phyloP scores from a whole-genome alignment of 306 rosid genomes.

The Glycine tomentella region DNA sequence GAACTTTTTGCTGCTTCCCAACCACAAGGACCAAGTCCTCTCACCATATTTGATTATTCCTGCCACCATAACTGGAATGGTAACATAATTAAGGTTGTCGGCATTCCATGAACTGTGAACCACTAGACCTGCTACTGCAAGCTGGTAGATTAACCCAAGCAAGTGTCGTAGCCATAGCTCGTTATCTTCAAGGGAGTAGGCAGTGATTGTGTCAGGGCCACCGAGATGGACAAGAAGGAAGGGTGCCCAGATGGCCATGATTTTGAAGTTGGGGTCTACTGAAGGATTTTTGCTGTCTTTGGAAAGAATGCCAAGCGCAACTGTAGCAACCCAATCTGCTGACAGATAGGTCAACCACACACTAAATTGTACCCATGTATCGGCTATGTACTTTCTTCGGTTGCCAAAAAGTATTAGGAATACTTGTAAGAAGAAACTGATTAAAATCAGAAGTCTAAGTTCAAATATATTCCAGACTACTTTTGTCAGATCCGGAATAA shows the following conservation, averaged over 20 bases:
- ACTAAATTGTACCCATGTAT: neutral
- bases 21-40: slow-evolving; percentile 48
- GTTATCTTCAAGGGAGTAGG: slow-evolving; percentile 53
- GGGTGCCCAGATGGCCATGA: slow-evolving; percentile 50
- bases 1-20: slow-evolving; percentile 45
- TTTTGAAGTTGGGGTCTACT: neutral
- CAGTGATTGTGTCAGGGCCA: slow-evolving; percentile 56
- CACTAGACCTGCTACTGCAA: neutral
- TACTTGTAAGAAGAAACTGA: slow-evolving; percentile 49
- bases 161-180: slow-evolving; percentile 49
- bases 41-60: slow-evolving; percentile 55
- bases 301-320: slow-evolving; percentile 43
- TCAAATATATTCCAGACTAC: slow-evolving; percentile 45
- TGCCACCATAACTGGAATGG: slow-evolving; percentile 43
- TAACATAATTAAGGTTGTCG: neutral
- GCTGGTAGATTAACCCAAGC: slow-evolving; percentile 43
- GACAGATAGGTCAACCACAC: slow-evolving; percentile 50
- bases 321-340: slow-evolving; percentile 51
- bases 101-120: slow-evolving; percentile 32
- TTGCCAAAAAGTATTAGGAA: slow-evolving; percentile 42
- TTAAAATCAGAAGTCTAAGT: slow-evolving; percentile 33
- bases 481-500: neutral
- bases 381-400: slow-evolving; percentile 35
- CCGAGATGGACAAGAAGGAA: slow-evolving; percentile 60
- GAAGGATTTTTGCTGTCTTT: slow-evolving; percentile 1